Evolutionary conservation across 1,284 basidiomycete species (phyloP).

Genomic region (Microbotryomycetes sp.): DNA sequence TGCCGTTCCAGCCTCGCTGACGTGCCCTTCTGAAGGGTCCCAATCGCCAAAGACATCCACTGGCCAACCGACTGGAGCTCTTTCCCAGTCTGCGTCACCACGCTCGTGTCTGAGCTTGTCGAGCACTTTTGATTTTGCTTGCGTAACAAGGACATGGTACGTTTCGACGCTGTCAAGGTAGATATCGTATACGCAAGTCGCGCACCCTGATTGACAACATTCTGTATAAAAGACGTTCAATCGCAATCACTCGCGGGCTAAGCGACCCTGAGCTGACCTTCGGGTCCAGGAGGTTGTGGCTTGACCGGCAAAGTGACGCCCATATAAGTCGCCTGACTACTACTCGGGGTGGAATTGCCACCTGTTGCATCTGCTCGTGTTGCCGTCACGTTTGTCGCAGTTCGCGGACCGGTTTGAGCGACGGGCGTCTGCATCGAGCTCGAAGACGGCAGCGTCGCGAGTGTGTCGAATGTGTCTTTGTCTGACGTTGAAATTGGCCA

Average conservation of each 20-base stretch:
- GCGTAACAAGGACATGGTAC: constrained; percentile 6
- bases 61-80: neutral
- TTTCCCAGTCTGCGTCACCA: no score
- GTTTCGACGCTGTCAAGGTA: constrained; percentile 23
- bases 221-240: no score
- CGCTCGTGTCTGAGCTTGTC: neutral
- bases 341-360: neutral
- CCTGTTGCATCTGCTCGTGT: neutral
- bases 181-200: constrained; percentile 25
- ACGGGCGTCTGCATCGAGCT: neutral
- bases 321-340: neutral
- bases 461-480: neutral
- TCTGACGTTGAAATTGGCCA: neutral
- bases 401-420: neutral
- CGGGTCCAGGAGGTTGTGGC: no score
- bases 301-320: neutral
- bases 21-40: neutral
- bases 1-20: neutral
- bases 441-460: neutral
- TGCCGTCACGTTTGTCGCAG: neutral
- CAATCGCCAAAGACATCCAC: neutral
- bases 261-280: neutral
- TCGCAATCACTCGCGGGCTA: neutral
- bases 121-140: neutral
- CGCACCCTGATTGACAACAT: constrained; percentile 29